Evolutionary conservation across 148 eudicot genomes (phyloP), one percentile per base, ranked within the genome.

Genomic region (Dysphania ambrosioides): DNA sequence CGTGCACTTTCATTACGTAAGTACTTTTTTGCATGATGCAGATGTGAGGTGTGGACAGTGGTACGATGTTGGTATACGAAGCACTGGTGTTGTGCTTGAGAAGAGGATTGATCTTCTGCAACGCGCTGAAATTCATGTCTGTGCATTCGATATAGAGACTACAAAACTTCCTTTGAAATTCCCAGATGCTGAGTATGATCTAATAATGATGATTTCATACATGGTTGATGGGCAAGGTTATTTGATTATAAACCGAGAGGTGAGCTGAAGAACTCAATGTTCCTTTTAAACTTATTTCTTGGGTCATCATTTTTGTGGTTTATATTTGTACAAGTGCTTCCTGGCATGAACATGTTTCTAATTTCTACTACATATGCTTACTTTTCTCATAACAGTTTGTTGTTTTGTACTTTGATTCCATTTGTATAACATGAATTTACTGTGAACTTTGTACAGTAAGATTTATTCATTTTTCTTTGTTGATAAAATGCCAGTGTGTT

Each of bases 71-170:
- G 86, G 77, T 79, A 90, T 90, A 75, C 89, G 95, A 63, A 92
- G 90, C 78, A 74, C 83, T 41, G 97, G 97, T 44, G 81, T 90
- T 78, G 64, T 67, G 73, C 83, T 96, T 72, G 97, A 90, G 80
- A 96, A 84, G 78, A 90, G 99, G 84, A 73, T 78, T 68, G 99
- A 96, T 88, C 94, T 96, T 71, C 85, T 96, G 73, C 99, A 96
- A 79, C 97, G 97, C 70, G 99, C 99, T 67, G 99, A 96, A 89
- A 97, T 96, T 76, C 99, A 87, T 87, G 97, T 92, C 68, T 96
- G 99, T 78, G 99, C 99, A 68, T 96, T 96, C 83, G 99, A 96
- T 85, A 96, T 96, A 77, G 99, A 96, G 89, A 96, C 99, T 41
- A 89, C 99, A 79, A 96, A 96, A 88, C 97, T 96, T 81, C 99